Conservation (phyloP, 306 rosid species). For the Prunus salicina region DNA sequence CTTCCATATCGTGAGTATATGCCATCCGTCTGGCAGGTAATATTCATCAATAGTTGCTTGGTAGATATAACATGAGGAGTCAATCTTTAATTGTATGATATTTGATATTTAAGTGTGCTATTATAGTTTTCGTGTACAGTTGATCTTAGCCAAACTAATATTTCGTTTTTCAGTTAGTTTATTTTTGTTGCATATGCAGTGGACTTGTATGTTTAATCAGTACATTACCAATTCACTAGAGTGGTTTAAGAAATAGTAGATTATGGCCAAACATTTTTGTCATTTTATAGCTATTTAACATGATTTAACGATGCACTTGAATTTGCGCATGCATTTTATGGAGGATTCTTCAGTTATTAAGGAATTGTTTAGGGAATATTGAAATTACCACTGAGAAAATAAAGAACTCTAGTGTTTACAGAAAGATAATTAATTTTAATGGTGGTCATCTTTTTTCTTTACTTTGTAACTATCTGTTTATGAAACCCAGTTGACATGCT, state of each 20-base stretch:
- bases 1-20: constrained; percentile 68
- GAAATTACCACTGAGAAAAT: background rate
- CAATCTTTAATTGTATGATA: background rate
- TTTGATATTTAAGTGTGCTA: background rate
- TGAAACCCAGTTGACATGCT: background rate
- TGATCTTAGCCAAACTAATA: background rate
- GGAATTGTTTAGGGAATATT: background rate
- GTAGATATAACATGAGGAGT: background rate
- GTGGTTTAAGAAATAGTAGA: background rate
- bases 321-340: too few relatives aligned
- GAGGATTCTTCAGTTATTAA: too few relatives aligned
- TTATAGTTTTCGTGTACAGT: background rate
- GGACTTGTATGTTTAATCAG: background rate
- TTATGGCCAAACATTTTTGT: too few relatives aligned
- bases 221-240: background rate
- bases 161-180: background rate
- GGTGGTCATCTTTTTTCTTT: too few relatives aligned
- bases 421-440: too few relatives aligned
- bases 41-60: constrained; percentile 1
- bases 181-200: background rate
- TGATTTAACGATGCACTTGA: too few relatives aligned
- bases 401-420: background rate
- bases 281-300: too few relatives aligned
- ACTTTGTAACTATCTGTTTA: background rate
- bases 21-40: constrained; percentile 97